Base-by-base conservation (phyloP, 768 basidiomycete genomes). In the Calocera viscosa region DNA sequence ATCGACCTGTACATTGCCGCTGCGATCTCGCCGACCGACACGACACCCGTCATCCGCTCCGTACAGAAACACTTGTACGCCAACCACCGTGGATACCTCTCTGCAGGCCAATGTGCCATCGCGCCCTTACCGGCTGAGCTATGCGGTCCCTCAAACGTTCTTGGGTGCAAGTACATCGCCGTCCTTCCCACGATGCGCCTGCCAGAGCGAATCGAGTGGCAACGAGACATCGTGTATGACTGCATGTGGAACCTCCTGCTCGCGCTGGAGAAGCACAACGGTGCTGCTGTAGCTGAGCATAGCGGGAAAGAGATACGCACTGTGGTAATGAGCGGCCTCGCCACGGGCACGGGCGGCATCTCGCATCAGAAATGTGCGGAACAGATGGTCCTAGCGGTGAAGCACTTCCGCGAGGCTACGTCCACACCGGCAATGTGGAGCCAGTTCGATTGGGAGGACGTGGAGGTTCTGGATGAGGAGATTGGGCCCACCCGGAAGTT, bases 171-270 rank as follows among this genome's bases (percentile, higher is more conserved):
- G 60, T 67, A 40, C 43, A 28, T 77, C n/a, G 76, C 75, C 3
- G 70, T 78, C 35, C 69, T 72, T 28, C 77, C 75, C 2, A 76
- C 75, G 28, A 77, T 77, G 77, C 75, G 75, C 64, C 66, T 68
- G 35, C 76, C 76, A 26, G 68, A 68, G 22, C 68, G 71, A 19
- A 64, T 74, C 3, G 53, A 64, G 30, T 77, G 76, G 77, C 72
- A 77, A 38, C 68, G 70, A 33, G 76, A 76, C 65, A 70, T 78
- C 33, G 75, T 76, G 24, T 77, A 76, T 69, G 74, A 77, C 49
- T 72, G 68, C 19, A 74, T 75, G 72, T 78, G 75, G 77, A 68
- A 67, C 40, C 67, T 77, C 24, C 68, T 76, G 2, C 70, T 68
- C 24, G 70, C 71, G 64, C 34, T 78, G 12, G 68, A 70, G 65